These are phyloP conservation scores for Mycena haematopus DNA, from an alignment of 768 basidiomycete genomes.

Conservation along the genomic window DNA sequence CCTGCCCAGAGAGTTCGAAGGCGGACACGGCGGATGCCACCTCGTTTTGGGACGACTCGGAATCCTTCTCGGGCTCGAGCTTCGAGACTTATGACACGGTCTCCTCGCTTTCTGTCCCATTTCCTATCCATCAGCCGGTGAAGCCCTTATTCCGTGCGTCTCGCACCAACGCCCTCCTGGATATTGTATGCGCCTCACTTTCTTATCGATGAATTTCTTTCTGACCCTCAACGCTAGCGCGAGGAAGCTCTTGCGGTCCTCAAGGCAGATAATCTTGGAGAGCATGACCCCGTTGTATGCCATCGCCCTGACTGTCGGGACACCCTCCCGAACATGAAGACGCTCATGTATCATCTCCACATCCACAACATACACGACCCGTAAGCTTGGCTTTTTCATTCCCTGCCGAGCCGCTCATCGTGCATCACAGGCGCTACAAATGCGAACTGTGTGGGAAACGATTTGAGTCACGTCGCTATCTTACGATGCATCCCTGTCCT, in stretches of 20 bases:
- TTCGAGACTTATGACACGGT: constrained; percentile 18
- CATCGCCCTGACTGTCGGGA: constrained; percentile 36
- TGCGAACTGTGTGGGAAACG: constrained; percentile 23
- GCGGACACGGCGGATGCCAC: background rate
- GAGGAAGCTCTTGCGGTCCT: constrained; percentile 45
- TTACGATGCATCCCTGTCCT: constrained; percentile 24
- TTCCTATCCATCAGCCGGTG: constrained; percentile 29
- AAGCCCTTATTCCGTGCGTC: constrained; percentile 44
- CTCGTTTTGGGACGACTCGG: constrained; percentile 12
- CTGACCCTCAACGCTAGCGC: constrained; percentile 34
- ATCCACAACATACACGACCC: constrained; percentile 60
- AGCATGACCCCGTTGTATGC: constrained; percentile 27
- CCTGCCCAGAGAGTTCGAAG: background rate
- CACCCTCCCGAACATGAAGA: constrained; percentile 47
- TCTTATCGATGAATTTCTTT: background rate
- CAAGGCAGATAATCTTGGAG: constrained; percentile 34
- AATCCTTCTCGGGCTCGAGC: background rate
- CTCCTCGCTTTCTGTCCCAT: constrained; percentile 25
- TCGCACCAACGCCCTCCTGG: constrained; percentile 42
- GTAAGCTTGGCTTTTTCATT: constrained; percentile 34
- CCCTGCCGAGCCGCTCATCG: constrained; percentile 13
- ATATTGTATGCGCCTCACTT: constrained; percentile 45
- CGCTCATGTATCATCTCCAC: constrained; percentile 59
- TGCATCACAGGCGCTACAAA: constrained; percentile 20
- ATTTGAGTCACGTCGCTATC: constrained; percentile 19